These are phyloP conservation scores for Hypoxylon rubiginosum DNA, from an alignment of 2,329 filamentous ascomycete genomes.

Conservation along the genomic window DNA sequence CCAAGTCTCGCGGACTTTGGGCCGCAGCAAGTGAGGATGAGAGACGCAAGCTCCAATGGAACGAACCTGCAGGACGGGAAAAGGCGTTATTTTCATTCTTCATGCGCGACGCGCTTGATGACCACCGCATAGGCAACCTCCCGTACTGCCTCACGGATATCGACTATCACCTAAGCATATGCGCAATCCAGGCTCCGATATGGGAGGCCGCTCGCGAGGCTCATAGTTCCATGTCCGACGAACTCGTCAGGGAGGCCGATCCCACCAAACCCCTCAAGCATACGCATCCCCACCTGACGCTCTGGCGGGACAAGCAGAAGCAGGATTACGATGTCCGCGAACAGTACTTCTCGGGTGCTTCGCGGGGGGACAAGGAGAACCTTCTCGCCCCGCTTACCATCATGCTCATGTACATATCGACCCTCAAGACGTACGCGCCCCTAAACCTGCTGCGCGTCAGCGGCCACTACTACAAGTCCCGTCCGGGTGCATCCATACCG, in stretches of 20 bases:
- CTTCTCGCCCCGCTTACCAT: conserved; percentile 28
- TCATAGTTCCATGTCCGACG: conserved; percentile 44
- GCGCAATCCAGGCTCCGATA: conserved; percentile 40
- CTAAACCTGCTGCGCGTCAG: conserved; percentile 38
- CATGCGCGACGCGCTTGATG: conserved; percentile 33
- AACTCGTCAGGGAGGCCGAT: conserved; percentile 31
- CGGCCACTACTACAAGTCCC: conserved; percentile 40
- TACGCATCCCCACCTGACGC: conserved; percentile 32
- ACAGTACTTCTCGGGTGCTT: conserved; percentile 19
- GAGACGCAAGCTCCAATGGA: conserved; percentile 41
- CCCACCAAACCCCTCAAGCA: conserved; percentile 15
- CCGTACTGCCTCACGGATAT: conserved; percentile 42
- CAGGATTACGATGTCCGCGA: conserved; percentile 36
- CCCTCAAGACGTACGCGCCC: conserved; percentile 40
- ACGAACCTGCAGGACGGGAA: conserved; percentile 40
- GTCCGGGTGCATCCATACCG: conserved; percentile 26
- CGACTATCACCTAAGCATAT: conserved; percentile 47
- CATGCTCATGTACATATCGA: conserved; percentile 40
- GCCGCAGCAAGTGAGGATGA: conserved; percentile 39
- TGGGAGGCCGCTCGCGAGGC: conserved; percentile 44
- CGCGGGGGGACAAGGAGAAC: conserved; percentile 7
- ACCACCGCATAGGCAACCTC: conserved; percentile 13
- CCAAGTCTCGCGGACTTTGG: conserved; percentile 42
- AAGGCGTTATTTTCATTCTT: conserved; percentile 44
- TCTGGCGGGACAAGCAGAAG: conserved; percentile 34